Conservation (phyloP, 1,139 yeast species). For the Meyerozyma sp. region DNA sequence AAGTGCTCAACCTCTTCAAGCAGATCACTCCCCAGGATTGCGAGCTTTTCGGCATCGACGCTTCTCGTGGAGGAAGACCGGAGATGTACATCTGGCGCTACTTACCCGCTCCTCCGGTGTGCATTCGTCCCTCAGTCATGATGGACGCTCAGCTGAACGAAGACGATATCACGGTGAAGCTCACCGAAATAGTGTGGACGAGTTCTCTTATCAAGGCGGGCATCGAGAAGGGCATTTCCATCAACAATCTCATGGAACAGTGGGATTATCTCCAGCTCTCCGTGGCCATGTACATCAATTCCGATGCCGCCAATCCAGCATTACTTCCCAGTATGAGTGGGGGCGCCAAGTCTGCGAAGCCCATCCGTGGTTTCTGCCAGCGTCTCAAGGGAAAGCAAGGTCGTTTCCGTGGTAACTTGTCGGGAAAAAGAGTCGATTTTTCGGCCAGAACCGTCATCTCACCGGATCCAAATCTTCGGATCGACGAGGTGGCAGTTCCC, state of each 20-base stretch:
- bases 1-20: constrained; percentile 81
- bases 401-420: constrained; percentile 93
- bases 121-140: constrained; percentile 94
- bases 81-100: constrained; percentile 97
- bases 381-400: constrained; percentile 98
- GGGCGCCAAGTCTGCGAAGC: constrained; percentile 56
- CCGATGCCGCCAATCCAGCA: constrained; percentile 88
- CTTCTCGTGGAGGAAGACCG: constrained; percentile 86
- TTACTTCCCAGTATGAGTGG: constrained; percentile 58
- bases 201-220: constrained; percentile 91
- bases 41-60: constrained; percentile 86
- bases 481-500: constrained; percentile 98
- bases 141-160: constrained; percentile 95
- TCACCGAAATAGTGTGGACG: constrained; percentile 96
- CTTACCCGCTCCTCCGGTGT: constrained; percentile 97
- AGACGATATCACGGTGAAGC: constrained; percentile 93
- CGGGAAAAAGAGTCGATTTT: constrained; percentile 98
- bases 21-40: constrained; percentile 84
- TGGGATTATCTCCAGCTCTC: constrained; percentile 97
- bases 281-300: constrained; percentile 95
- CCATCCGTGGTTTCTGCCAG: constrained; percentile 95
- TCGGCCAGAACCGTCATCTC: constrained; percentile 98
- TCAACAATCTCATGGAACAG: constrained; percentile 92
- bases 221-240: constrained; percentile 87
- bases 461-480: constrained; percentile 92